Evolutionary conservation across 2,329 filamentous ascomycete species (phyloP), one percentile per base, ranked within the genome.

Genomic region (Biscogniauxia mediterranea): DNA sequence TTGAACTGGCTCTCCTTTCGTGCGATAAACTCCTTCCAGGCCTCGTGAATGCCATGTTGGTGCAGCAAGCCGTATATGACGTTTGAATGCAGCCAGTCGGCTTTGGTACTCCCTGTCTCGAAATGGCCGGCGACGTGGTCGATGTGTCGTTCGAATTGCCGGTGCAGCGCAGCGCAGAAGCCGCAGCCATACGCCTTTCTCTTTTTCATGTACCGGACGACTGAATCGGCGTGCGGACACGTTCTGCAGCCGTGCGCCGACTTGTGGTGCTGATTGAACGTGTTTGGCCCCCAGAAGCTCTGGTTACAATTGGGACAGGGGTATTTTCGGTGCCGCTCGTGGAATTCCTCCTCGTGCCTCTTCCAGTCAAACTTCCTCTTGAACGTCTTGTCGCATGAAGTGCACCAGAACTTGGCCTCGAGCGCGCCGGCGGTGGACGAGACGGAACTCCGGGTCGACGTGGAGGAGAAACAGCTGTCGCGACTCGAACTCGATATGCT

Each of bases 351-450:
- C 71, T 89, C 86, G 73, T 90, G 87, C 32, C 85, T 82, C 73
- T 88, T 88, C 87, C 84, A 90, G 72, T 89, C 86, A 64, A 87
- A 87, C 71, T 89, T 89, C 65, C 85, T 82, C 76, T 87, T 86
- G 70, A 89, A 87, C 53, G 85, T 86, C 55, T 87, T 87, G 71
- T 89, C 85, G 73, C 80, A 81, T 38, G 78, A 78, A 0, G 78
- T 81, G 66, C 78, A 81, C 73, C 69, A 76, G 63, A 72, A 73
- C 57, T 69, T 72, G 49, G 70, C 68, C 25, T 72, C 71, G 32
- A 60, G 64, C 6, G 65, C 64, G 32, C 62, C 63, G 28, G 66
- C 62, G 5, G 68, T 59, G 5, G 71, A 71, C 3, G 73, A 74
- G 54, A 71, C 62, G 15, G 71, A 73, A 54, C 70, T 74, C 59